These are phyloP conservation scores for Oryza meridionalis DNA, from an alignment of 176 grass and related monocot species.

Conservation along the genomic window DNA sequence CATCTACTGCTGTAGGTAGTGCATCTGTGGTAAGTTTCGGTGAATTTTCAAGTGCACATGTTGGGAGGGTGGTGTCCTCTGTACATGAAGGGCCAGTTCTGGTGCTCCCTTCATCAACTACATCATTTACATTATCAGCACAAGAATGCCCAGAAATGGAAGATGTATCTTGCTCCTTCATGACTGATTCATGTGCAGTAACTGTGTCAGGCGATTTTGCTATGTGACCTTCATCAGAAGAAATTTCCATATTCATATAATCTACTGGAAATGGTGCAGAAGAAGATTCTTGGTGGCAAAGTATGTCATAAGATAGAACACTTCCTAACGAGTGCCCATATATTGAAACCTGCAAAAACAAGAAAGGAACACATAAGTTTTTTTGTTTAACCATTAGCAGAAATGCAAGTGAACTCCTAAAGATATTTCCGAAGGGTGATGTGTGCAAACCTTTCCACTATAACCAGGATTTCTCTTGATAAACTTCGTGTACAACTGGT, in stretches of 20 bases:
- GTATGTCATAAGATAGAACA: conserved; percentile 96
- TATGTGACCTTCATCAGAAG: conserved; percentile 42
- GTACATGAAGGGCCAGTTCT: conserved; percentile 23
- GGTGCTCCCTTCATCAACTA: conserved; percentile 36
- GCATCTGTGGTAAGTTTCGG: conserved; percentile 24
- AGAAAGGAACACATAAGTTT: conserved; percentile 1
- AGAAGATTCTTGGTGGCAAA: conserved; percentile 91
- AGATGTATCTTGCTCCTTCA: conserved; percentile 24
- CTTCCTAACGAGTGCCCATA: conserved; percentile 98
- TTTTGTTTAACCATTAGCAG: conserved; percentile 1
- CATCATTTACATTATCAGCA: conserved; percentile 36
- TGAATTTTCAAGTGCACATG: conserved; percentile 34
- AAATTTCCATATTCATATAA: conserved; percentile 55
- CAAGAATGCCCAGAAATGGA: conserved; percentile 13
- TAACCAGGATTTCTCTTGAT: conserved; percentile 96
- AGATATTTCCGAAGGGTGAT: not conserved
- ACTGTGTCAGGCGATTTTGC: conserved; percentile 26
- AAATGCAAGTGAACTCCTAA: not conserved
- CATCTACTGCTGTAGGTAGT: conserved; percentile 27
- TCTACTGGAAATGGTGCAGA: conserved; percentile 58
- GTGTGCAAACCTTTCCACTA: conserved; percentile 73
- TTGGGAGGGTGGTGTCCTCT: not conserved
- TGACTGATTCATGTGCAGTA: conserved; percentile 29
- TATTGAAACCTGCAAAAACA: conserved; percentile 73
- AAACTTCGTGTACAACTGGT: conserved; percentile 88